Conservation (phyloP, 2,329 filamentous ascomycete species). For the Lasiodiplodia gonubiensis region DNA sequence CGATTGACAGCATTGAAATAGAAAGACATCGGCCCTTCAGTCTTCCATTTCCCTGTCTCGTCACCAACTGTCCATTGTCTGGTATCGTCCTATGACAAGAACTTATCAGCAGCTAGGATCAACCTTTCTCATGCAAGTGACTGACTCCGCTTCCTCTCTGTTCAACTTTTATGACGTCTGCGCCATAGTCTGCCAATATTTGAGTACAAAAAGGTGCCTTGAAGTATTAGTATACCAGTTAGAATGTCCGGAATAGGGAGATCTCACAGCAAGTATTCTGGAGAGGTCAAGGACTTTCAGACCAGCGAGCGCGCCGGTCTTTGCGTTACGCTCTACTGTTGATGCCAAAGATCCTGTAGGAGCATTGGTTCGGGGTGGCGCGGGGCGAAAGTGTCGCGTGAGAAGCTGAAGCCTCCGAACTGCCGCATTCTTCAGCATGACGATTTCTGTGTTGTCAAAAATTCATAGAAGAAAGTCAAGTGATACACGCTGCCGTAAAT, state of each 20-base stretch:
- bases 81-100: slow-evolving; percentile 37
- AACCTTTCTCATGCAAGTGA: neutral
- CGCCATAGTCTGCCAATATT: slow-evolving; percentile 31
- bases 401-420: slow-evolving; percentile 15
- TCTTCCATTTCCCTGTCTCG: slow-evolving; percentile 38
- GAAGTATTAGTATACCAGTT: neutral
- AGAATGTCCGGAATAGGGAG: no score
- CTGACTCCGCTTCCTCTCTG: slow-evolving; percentile 37
- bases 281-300: slow-evolving; percentile 28
- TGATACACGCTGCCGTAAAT: neutral
- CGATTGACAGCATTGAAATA: slow-evolving; percentile 55
- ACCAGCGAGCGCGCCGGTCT: slow-evolving; percentile 8
- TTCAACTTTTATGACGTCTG: slow-evolving; percentile 50
- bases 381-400: neutral
- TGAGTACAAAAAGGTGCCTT: slow-evolving; percentile 31
- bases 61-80: slow-evolving; percentile 40
- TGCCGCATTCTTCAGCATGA: slow-evolving; percentile 7
- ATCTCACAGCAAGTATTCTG: slow-evolving; percentile 18
- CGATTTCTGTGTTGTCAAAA: neutral
- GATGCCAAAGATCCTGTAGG: neutral
- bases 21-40: slow-evolving; percentile 43
- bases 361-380: neutral
- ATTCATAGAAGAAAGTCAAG: neutral
- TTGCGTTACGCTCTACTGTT: neutral
- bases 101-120: neutral